Evolutionary conservation across 192 early-diverging fungal genomes (phyloP).

Genomic region (Backusella tarrabulga): DNA sequence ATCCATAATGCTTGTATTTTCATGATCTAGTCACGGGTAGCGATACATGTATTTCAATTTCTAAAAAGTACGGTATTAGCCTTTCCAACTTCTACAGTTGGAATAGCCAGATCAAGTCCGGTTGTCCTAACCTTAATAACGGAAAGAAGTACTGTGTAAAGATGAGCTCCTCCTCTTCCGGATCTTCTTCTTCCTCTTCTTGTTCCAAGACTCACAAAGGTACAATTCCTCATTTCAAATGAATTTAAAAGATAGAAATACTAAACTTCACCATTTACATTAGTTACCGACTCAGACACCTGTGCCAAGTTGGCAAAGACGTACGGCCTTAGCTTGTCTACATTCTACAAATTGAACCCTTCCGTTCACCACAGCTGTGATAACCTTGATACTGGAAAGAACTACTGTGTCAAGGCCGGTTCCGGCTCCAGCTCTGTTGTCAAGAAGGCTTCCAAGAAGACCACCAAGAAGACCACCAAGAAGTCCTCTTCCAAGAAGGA

Average conservation of each 20-base stretch:
- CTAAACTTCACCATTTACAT: neutral
- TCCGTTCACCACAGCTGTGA: slow-evolving; percentile 7
- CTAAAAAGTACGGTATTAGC: slow-evolving; percentile 20
- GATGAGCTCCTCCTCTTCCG: neutral
- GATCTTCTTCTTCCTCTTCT: neutral
- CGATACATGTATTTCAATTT: slow-evolving; percentile 22
- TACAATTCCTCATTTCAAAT: neutral
- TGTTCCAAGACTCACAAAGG: neutral
- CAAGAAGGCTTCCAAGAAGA: neutral
- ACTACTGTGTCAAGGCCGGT: slow-evolving; percentile 4
- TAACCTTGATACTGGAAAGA: slow-evolving; percentile 10
- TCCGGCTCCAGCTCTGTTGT: neutral
- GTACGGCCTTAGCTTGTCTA: neutral
- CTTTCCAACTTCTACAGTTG: slow-evolving; percentile 23
- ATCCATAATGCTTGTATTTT: neutral
- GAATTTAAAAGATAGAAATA: neutral
- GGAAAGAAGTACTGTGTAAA: slow-evolving; percentile 33
- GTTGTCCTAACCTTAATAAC: slow-evolving; percentile 28
- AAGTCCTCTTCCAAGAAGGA: neutral
- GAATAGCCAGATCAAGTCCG: slow-evolving; percentile 28
- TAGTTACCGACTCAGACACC: neutral
- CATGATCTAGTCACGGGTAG: slow-evolving; percentile 11
- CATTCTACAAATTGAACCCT: neutral
- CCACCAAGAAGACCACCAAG: neutral
- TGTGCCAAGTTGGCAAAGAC: neutral